These are phyloP conservation scores for Tuber aestivum DNA, from an alignment of 495 filamentous ascomycete species.

Conservation along the genomic window DNA sequence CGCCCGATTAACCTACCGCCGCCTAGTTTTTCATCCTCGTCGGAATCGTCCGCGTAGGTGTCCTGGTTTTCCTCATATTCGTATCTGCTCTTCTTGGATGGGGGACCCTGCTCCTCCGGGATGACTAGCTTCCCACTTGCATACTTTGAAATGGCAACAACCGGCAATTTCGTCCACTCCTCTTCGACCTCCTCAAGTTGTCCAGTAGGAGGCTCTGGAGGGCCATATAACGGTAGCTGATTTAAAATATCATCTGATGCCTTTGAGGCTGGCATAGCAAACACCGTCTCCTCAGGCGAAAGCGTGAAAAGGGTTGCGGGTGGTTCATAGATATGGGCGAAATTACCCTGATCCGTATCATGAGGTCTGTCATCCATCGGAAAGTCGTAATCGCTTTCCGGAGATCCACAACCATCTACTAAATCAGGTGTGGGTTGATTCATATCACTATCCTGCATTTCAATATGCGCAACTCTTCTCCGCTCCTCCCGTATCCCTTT, in stretches of 20 bases:
- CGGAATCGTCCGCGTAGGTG: conserved; percentile 56
- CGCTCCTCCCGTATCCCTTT: conserved; percentile 34
- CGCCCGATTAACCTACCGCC: conserved; percentile 46
- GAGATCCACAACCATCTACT: conserved; percentile 52
- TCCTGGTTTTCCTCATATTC: conserved; percentile 54
- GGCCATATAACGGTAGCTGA: conserved; percentile 73
- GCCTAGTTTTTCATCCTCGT: conserved; percentile 49
- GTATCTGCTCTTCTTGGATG: conserved; percentile 70
- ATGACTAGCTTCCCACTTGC: conserved; percentile 73
- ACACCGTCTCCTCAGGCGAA: conserved; percentile 72
- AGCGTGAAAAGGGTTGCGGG: conserved; percentile 79
- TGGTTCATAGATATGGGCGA: conserved; percentile 30
- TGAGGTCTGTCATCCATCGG: conserved; percentile 22
- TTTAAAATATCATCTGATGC: conserved; percentile 74
- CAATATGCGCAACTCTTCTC: conserved; percentile 29
- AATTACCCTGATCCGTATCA: conserved; percentile 20
- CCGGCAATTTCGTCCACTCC: conserved; percentile 45
- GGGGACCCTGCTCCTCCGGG: conserved; percentile 53
- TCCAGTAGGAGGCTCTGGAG: conserved; percentile 46
- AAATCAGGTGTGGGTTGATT: conserved; percentile 63
- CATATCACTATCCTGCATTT: conserved; percentile 36
- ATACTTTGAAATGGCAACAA: conserved; percentile 82
- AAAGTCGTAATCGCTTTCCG: conserved; percentile 50
- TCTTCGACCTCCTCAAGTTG: conserved; percentile 32
- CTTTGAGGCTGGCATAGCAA: conserved; percentile 67